phyloP scores from a whole-genome alignment of 441 rosid genomes.

The Adansonia rubrostipa region DNA sequence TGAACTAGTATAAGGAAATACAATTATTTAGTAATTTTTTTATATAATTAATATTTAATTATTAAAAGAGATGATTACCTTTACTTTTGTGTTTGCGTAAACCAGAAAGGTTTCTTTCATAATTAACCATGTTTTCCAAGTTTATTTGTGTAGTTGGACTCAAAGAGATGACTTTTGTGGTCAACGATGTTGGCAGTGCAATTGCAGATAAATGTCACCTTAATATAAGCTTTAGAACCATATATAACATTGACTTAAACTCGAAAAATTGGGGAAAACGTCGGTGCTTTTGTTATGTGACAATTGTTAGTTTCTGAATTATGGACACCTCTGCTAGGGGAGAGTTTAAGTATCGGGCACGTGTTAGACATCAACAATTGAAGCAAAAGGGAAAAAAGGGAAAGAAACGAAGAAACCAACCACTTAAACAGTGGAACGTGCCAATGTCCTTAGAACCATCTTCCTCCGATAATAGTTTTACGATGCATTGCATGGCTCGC shows the following conservation, averaged over 20 bases:
- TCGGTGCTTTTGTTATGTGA: neutral
- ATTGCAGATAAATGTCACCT: conserved; percentile 23
- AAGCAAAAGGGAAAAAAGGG: too few relatives aligned
- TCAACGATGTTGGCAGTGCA: conserved; percentile 1
- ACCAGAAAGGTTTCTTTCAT: conserved; percentile 34
- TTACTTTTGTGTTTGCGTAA: conserved; percentile 9
- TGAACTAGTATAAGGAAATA: neutral
- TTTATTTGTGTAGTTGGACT: conserved; percentile 26
- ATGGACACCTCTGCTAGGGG: too few relatives aligned
- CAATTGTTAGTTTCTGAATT: neutral
- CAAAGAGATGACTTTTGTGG: conserved; percentile 26
- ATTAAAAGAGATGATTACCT: too few relatives aligned
- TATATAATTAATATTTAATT: neutral
- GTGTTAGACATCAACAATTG: too few relatives aligned
- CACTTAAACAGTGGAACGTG: too few relatives aligned
- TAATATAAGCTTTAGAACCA: conserved; percentile 12
- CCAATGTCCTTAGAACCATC: too few relatives aligned
- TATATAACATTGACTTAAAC: conserved; percentile 9
- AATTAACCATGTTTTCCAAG: conserved; percentile 27
- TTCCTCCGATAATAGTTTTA: too few relatives aligned
- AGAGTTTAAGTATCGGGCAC: too few relatives aligned
- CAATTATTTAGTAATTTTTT: neutral
- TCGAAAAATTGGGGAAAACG: conserved; percentile 17
- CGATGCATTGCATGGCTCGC: too few relatives aligned
- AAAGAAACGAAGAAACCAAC: too few relatives aligned